Percentiles rank a stretch among this genome's conserved stretches.
These are phyloP conservation scores for Amaranthus tricolor DNA, from an alignment of 179 eudicot species.

Conservation along the genomic window DNA sequence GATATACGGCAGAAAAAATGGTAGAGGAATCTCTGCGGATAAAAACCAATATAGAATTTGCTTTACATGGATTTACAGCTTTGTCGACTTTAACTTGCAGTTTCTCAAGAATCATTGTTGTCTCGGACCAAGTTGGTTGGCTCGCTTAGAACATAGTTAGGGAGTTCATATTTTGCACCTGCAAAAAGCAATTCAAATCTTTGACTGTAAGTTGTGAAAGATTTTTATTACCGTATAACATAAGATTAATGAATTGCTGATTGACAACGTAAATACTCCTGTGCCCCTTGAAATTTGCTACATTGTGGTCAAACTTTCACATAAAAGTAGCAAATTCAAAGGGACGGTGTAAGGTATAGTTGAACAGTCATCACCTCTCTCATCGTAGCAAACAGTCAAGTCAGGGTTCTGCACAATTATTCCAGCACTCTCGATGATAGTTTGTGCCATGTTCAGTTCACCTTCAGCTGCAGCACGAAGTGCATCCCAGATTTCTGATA, in stretches of 20 bases:
- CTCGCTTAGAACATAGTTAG: constrained; percentile 82
- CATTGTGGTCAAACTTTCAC: no score
- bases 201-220: neutral
- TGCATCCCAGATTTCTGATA: constrained; percentile 93
- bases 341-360: neutral
- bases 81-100: constrained; percentile 13
- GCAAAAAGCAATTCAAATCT: constrained; percentile 20
- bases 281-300: no score
- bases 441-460: constrained; percentile 62
- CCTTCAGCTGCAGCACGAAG: constrained; percentile 83
- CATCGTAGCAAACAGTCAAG: constrained; percentile 85
- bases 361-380: constrained; percentile 57
- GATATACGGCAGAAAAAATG: constrained; percentile 17
- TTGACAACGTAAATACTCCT: no score
- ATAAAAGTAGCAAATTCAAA: no score
- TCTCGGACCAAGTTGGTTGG: constrained; percentile 75
- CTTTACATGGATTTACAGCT: constrained; percentile 41
- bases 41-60: constrained; percentile 18
- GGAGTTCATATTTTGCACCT: constrained; percentile 91
- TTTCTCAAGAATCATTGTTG: constrained; percentile 28
- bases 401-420: constrained; percentile 65
- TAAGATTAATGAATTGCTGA: no score
- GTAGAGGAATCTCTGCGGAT: constrained; percentile 16
- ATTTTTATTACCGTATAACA: no score
- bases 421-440: constrained; percentile 85